Conservation (phyloP, 1,139 yeast species). For the Williopsis jadinii region DNA sequence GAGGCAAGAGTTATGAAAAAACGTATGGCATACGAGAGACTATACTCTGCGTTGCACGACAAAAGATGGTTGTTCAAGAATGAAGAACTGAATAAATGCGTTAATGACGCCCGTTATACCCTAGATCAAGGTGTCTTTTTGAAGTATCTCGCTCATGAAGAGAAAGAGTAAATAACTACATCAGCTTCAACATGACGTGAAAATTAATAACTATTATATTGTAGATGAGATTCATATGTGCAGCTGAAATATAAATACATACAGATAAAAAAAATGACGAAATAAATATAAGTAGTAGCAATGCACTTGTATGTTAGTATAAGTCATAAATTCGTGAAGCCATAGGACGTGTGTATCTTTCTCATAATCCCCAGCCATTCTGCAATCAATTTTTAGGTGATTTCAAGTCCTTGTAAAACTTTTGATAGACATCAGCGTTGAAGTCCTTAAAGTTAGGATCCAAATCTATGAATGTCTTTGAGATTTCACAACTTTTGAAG, state of each 20-base stretch:
- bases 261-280: too few species aligned
- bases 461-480: constrained; percentile 54
- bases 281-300: too few species aligned
- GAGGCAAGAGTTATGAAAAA: constrained; percentile 26
- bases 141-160: constrained; percentile 8
- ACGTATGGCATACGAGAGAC: constrained; percentile 32
- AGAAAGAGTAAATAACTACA: neutral
- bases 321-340: constrained; percentile 1
- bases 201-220: too few species aligned
- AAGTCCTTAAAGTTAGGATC: constrained; percentile 58
- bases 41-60: constrained; percentile 22
- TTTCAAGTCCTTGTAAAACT: constrained; percentile 36
- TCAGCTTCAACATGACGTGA: too few species aligned
- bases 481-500: constrained; percentile 55
- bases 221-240: too few species aligned
- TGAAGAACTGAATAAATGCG: constrained; percentile 24
- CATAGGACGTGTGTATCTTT: too few species aligned
- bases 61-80: constrained; percentile 29
- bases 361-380: too few species aligned
- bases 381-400: neutral
- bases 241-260: too few species aligned
- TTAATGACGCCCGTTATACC: constrained; percentile 16
- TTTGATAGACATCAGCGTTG: constrained; percentile 43
- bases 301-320: neutral
- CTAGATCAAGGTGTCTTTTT: constrained; percentile 21